These are phyloP conservation scores for Conticribra weissflogii DNA, from an alignment of 108 stramenopile species.

Conservation along the genomic window DNA sequence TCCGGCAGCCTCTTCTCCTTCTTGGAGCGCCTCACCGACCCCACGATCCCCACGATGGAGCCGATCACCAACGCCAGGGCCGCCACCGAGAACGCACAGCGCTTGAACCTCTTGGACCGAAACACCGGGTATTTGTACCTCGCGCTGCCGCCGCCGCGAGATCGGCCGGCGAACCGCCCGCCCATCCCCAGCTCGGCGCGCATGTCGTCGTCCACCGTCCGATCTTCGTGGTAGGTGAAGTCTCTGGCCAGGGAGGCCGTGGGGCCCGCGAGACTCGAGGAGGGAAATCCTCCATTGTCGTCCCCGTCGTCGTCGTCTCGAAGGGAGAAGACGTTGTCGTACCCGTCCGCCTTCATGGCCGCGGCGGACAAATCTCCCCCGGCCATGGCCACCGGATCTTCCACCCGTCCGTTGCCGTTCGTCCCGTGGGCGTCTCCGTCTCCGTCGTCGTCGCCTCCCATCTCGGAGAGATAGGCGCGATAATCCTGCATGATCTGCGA, in stretches of 20 bases:
- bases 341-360: too few relatives aligned
- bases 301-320: constrained; percentile 2
- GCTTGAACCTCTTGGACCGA: constrained; percentile 12
- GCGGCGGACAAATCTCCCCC: too few relatives aligned
- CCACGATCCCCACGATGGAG: background rate
- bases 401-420: too few relatives aligned
- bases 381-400: background rate
- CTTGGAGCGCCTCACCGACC: background rate
- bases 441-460: background rate
- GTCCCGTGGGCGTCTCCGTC: too few relatives aligned
- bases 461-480: background rate
- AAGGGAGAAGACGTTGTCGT: too few relatives aligned
- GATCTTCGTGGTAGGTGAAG: background rate
- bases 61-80: constrained; percentile 5
- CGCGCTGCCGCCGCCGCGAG: background rate
- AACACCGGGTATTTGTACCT: constrained; percentile 12
- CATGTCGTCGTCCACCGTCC: background rate
- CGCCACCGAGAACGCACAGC: background rate
- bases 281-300: background rate
- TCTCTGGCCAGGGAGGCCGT: background rate
- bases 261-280: background rate
- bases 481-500: background rate
- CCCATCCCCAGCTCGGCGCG: background rate
- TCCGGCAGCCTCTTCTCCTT: constrained; percentile 11
- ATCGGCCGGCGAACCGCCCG: too few relatives aligned